Evolutionary conservation across 345 rosid genomes (phyloP), one percentile per base, ranked within the genome.

Genomic region (Bruguiera sexangula): DNA sequence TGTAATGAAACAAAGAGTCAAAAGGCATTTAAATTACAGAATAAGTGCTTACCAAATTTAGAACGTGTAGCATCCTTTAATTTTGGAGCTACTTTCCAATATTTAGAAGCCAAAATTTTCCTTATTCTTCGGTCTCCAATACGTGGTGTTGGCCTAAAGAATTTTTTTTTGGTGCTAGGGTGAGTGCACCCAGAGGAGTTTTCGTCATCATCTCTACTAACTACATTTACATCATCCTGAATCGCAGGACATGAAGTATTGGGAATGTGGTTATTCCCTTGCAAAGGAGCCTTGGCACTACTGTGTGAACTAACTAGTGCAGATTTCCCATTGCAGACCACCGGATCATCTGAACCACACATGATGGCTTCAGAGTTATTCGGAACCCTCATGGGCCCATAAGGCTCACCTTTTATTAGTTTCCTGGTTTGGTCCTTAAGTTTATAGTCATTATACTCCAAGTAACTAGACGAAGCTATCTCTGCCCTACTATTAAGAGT

Each of bases 171-270:
- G 78, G 81, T 80, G 69, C 78, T 79, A 68, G 86, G 92, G 84
- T 74, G 82, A 69, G 88, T 84, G 76, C 88, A 83, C 75, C 89
- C 89, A 48, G 89, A 85, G 65, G 87, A 84, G 77, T 90, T 95
- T 88, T 95, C 96, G 62, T 77, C 97, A 87, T 89, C 90, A 88
- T 84, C 98, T 83, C 79, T 86, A 85, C 80, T 74, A 85, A 86
- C 89, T 85, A 86, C 68, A 81, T 82, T 80, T 85, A 85, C 81
- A 85, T 73, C 81, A 81, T 81, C 94, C 85, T 65, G 70, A 65
- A 61, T 73, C 11, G 55, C 78, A 30, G 85, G 83, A 50, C 68
- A 78, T 75, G 79, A 80, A 67, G 69, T 61, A 37, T 30, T 79
- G 62, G 82, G 80, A 80, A 71, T 52, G 32, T 43, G 50, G 50